A percentile compares a stretch with the other conserved stretches of the same genome.
phyloP scores from a whole-genome alignment of 768 basidiomycete genomes.

The Leccinum imitatum region DNA sequence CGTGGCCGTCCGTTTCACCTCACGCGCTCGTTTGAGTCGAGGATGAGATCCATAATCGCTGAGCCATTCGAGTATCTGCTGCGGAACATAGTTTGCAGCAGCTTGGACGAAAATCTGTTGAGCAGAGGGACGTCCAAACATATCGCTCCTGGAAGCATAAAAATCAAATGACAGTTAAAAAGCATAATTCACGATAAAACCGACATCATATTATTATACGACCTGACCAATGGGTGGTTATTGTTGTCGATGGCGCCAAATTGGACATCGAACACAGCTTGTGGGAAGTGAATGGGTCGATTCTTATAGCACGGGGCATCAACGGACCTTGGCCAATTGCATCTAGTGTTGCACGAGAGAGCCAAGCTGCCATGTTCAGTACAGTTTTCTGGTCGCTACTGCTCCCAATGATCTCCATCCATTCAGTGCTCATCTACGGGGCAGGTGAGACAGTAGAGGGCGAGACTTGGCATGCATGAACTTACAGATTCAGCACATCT shows the following conservation, averaged over 20 bases:
- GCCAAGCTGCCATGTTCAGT: slow-evolving; percentile 16
- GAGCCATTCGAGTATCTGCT: slow-evolving; percentile 33
- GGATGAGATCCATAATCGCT: slow-evolving; percentile 25
- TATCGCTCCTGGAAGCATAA: slow-evolving; percentile 13
- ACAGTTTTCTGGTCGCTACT: slow-evolving; percentile 15
- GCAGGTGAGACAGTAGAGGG: background rate
- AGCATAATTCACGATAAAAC: background rate
- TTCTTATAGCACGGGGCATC: background rate
- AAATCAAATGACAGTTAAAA: slow-evolving; percentile 7
- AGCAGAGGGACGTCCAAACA: slow-evolving; percentile 18
- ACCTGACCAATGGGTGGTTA: slow-evolving; percentile 10
- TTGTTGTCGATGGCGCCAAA: slow-evolving; percentile 31
- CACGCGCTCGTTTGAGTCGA: slow-evolving; percentile 21
- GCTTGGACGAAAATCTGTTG: slow-evolving; percentile 17
- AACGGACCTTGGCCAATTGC: slow-evolving; percentile 47
- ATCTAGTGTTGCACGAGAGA: slow-evolving; percentile 3
- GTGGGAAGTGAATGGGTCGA: background rate
- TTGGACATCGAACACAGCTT: slow-evolving; percentile 42
- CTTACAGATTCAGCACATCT: slow-evolving; percentile 32
- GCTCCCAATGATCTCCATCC: background rate
- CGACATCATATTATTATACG: slow-evolving; percentile 15
- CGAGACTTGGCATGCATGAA: background rate
- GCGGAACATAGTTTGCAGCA: slow-evolving; percentile 14
- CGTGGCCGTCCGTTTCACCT: slow-evolving; percentile 1
- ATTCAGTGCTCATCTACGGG: background rate